Percentiles rank a stretch among this genome's conserved stretches.
phyloP scores from a whole-genome alignment of 306 rosid species.

The Cicer bijugum region DNA sequence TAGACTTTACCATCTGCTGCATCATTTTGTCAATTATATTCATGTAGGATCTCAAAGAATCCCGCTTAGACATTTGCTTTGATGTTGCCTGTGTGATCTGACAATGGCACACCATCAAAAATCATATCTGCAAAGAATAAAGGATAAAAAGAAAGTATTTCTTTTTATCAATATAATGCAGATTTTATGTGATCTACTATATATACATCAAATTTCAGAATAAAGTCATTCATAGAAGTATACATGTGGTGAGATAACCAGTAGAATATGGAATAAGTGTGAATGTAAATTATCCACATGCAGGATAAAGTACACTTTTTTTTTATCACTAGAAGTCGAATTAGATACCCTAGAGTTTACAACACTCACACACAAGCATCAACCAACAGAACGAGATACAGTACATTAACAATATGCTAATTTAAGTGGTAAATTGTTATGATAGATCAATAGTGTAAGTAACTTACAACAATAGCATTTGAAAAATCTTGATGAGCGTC shows the following conservation, averaged over 20 bases:
- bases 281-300: not conserved
- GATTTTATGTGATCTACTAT: constrained; percentile 26
- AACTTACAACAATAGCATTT: constrained; percentile 85
- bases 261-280: not conserved
- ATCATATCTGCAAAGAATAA: constrained; percentile 55
- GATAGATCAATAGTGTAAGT: constrained; percentile 11
- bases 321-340: too few relatives aligned
- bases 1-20: constrained; percentile 67
- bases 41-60: constrained; percentile 93
- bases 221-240: constrained; percentile 11
- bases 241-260: not conserved
- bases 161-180: constrained; percentile 37
- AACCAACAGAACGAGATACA: too few relatives aligned
- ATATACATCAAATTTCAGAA: constrained; percentile 35
- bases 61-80: constrained; percentile 97
- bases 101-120: constrained; percentile 57
- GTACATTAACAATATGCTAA: not conserved
- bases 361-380: too few relatives aligned
- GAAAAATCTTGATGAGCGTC: constrained; percentile 93
- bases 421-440: constrained; percentile 1
- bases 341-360: too few relatives aligned
- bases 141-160: constrained; percentile 39
- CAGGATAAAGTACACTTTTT: not conserved
- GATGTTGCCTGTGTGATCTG: constrained; percentile 99
- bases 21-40: constrained; percentile 79